Base-by-base conservation (phyloP, 495 filamentous ascomycete genomes). In the Hyphodiscus hymeniophilus region DNA sequence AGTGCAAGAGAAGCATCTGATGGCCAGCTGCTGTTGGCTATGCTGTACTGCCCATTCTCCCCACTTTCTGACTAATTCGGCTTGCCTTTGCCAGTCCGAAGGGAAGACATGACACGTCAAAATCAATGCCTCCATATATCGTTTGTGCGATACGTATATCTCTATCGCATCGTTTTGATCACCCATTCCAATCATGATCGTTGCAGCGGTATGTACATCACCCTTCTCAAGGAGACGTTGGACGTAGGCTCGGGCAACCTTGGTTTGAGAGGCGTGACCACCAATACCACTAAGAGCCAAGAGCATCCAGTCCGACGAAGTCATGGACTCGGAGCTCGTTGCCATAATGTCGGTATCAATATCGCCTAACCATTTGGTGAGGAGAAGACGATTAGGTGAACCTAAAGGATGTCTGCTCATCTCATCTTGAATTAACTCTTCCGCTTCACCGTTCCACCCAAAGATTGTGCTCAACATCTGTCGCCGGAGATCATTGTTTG, bases 381-480 rank as follows among this genome's bases (percentile, higher is more conserved):
- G 74, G 20, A 96, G 69, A 38, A 94, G 85, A 11, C 83, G 76
- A 44, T 76, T 84, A 7, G 85, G 75, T 11, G 88, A 89, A 16
- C 84, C 81, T 1, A 75, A 58, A 20, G 78, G 72, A 58, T 94
- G 87, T 17, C 82, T 76, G 34, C 72, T 73, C 65, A 92, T 77
- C 71, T 98, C 94, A 63, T 97, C 92, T 21, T 80, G 78, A 40
- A 98, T 81, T 57, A 98, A 66, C 31, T 78, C 80, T 42, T 89
- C 77, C 42, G 89, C 81, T 58, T 95, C 89, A 41, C 83, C 83
- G 47, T 88, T 81, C 89, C 91, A 97, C 8, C 92, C 94, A 68
- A 98, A 98, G 1, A 98, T 88, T 23, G 87, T 83, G 60, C 78
- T 87, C 16, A 98, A 70, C 94, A 97, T 97, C 66, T 95, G 87